Evolutionary conservation across 805 yeast genomes (phyloP).

Genomic region (Metschnikowia cubensis): DNA sequence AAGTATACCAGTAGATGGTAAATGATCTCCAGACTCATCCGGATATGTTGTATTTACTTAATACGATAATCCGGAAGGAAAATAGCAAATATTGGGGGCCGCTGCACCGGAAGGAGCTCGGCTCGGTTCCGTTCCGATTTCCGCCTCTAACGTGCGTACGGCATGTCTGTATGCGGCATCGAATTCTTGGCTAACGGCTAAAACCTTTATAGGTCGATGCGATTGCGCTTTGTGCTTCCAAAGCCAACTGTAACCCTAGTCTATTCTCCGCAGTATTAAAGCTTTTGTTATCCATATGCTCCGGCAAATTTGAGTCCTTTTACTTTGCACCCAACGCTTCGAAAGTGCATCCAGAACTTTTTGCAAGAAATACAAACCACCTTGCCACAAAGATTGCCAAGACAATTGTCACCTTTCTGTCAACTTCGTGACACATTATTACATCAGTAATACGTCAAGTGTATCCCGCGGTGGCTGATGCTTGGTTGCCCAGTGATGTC

Average conservation of each 20-base stretch:
- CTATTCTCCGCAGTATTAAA: neutral
- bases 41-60: neutral
- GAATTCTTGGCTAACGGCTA: neutral
- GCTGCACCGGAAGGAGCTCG: neutral
- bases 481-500: constrained; percentile 1
- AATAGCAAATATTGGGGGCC: neutral
- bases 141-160: neutral
- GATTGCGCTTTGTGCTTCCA: neutral
- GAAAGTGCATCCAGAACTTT: neutral
- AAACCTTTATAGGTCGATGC: neutral
- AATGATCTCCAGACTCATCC: neutral
- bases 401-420: neutral
- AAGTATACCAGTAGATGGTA: neutral
- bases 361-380: neutral
- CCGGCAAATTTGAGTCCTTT: neutral
- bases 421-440: neutral
- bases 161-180: neutral
- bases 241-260: neutral
- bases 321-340: neutral
- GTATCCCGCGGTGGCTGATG: neutral
- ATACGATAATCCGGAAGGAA: neutral
- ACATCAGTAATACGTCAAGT: neutral
- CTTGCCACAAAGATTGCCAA: neutral
- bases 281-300: neutral
- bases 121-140: neutral